Conservation (phyloP, 1,284 basidiomycete genomes). For the Trametes hirsuta region DNA sequence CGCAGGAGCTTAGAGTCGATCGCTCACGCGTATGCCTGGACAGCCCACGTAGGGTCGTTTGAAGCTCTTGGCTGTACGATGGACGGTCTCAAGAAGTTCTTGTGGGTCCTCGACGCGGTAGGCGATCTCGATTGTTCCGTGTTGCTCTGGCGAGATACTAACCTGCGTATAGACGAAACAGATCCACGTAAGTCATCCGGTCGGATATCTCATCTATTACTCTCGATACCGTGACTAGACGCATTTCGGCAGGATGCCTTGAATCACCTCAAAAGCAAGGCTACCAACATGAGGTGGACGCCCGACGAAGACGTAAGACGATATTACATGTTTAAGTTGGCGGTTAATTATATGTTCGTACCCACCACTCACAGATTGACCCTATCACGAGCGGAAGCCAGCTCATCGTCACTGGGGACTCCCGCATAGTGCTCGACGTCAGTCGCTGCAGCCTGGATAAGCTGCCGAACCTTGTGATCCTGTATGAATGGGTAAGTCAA, state of each 20-base stretch:
- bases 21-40: no score
- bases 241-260: neutral
- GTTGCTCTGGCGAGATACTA: neutral
- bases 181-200: neutral
- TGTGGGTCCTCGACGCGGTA: conserved; percentile 8
- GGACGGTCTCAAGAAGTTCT: neutral
- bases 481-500: conserved; percentile 8
- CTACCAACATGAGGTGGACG: neutral
- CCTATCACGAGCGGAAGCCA: neutral
- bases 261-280: neutral
- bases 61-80: neutral
- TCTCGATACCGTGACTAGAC: neutral
- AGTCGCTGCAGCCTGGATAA: neutral
- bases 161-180: neutral
- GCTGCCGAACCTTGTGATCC: conserved; percentile 3
- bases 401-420: conserved; percentile 4
- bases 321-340: neutral
- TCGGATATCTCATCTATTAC: neutral
- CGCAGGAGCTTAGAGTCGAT: no score
- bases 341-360: neutral
- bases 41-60: conserved; percentile 11
- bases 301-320: neutral
- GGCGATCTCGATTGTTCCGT: neutral
- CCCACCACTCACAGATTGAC: neutral
- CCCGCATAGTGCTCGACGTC: conserved; percentile 5